Evolutionary conservation across 2,329 filamentous ascomycete species (phyloP).

Genomic region (Rhinocladiella similis): DNA sequence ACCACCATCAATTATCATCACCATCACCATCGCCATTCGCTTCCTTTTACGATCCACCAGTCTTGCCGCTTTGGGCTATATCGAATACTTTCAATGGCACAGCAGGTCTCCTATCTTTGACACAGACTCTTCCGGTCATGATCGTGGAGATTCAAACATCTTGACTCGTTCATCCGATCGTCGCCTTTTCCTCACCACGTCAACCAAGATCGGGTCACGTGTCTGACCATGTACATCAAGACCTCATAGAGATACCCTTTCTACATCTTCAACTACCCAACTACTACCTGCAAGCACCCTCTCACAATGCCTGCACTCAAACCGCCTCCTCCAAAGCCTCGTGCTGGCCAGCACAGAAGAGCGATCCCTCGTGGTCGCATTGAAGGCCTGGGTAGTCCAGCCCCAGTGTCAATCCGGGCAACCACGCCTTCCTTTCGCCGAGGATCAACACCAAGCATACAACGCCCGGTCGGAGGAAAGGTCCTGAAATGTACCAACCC

Average conservation of each 20-base stretch:
- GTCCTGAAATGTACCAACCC: conserved; percentile 44
- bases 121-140: neutral
- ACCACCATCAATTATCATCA: conserved; percentile 1
- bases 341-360: conserved; percentile 14
- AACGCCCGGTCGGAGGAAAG: conserved; percentile 11
- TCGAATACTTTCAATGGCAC: conserved; percentile 6
- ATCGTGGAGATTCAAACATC: neutral
- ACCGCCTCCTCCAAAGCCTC: conserved; percentile 17
- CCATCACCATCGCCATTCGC: neutral
- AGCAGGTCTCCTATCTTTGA: neutral
- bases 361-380: conserved; percentile 20
- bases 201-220: conserved; percentile 9
- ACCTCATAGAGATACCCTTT: neutral
- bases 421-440: conserved; percentile 17
- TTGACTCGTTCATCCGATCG: neutral
- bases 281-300: neutral
- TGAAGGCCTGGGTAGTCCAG: conserved; percentile 22
- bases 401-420: conserved; percentile 16
- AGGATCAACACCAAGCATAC: conserved; percentile 14
- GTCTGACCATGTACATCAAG: conserved; percentile 13
- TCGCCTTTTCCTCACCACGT: neutral
- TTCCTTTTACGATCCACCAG: conserved; percentile 15
- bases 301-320: conserved; percentile 9
- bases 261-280: neutral
- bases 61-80: conserved; percentile 7